A percentile compares a stretch with the other conserved stretches of the same genome.
Evolutionary conservation across 805 yeast species (phyloP).

Genomic region (Wickerhamiella nectarea): DNA sequence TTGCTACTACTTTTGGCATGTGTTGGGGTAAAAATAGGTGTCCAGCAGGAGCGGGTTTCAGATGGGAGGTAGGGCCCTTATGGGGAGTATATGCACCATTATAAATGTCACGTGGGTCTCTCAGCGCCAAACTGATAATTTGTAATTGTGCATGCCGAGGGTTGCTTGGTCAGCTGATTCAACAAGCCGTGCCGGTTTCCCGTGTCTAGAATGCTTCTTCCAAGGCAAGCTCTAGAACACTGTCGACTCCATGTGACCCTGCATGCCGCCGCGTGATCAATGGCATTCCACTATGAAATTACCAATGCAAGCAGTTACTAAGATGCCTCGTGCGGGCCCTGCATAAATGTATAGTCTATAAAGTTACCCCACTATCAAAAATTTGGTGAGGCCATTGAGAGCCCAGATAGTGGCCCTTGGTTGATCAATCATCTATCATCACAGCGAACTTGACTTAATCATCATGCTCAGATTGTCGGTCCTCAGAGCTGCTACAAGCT

Average conservation of each 20-base stretch:
- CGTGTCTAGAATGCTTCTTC: too few relatives aligned
- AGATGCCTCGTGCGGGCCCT: not conserved
- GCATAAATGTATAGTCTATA: not conserved
- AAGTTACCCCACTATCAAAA: not conserved
- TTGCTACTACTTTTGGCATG: not conserved
- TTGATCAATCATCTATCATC: too few relatives aligned
- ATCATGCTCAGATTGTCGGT: constrained; percentile 6
- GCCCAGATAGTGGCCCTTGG: too few relatives aligned
- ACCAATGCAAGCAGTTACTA: not conserved
- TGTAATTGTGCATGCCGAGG: constrained; percentile 4
- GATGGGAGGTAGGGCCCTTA: not conserved
- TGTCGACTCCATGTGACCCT: too few relatives aligned
- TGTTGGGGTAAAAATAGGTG: not conserved
- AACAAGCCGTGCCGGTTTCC: not conserved
- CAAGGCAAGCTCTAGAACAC: too few relatives aligned
- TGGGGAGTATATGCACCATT: constrained; percentile 1
- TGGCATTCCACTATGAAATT: too few relatives aligned
- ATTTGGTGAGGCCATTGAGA: too few relatives aligned
- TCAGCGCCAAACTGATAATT: not conserved
- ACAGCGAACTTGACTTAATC: not conserved
- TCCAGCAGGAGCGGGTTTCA: not conserved
- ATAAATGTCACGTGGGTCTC: constrained; percentile 5
- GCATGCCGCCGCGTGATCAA: too few relatives aligned
- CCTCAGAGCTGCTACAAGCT: not conserved
- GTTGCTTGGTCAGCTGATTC: not conserved